Conservation (phyloP, 2,329 filamentous ascomycete species). For the Penicillium occitanis region DNA sequence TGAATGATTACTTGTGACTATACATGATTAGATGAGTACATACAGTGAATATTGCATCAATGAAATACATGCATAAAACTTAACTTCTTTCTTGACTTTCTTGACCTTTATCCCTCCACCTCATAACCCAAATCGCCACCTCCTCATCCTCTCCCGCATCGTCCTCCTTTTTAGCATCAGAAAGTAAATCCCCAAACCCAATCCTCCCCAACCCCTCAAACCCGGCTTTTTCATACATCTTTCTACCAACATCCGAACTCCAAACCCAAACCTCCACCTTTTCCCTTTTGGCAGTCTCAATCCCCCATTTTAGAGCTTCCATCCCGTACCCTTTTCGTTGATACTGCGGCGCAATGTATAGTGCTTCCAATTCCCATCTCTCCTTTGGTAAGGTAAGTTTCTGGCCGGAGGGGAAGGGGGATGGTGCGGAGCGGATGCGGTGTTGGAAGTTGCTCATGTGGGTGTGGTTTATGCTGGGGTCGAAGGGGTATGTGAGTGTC, state of each 20-base stretch:
- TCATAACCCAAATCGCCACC: slow-evolving; percentile 16
- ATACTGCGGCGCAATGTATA: slow-evolving; percentile 17
- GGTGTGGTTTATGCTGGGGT: slow-evolving; percentile 18
- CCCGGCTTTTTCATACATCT: slow-evolving; percentile 4
- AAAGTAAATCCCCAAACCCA: slow-evolving; percentile 11
- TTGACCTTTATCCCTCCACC: not conserved
- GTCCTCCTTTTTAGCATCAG: too few relatives aligned
- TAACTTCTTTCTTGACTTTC: too few relatives aligned
- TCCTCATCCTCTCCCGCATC: not conserved
- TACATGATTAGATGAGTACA: not conserved
- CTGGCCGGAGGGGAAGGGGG: not conserved
- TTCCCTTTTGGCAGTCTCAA: slow-evolving; percentile 8
- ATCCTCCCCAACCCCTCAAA: slow-evolving; percentile 17
- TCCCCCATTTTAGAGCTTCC: slow-evolving; percentile 11
- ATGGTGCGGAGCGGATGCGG: not conserved
- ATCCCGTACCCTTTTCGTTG: slow-evolving; percentile 16
- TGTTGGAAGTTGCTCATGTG: slow-evolving; percentile 13
- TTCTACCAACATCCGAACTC: slow-evolving; percentile 16
- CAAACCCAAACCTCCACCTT: slow-evolving; percentile 18
- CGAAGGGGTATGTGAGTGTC: slow-evolving; percentile 17
- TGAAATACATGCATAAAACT: not conserved
- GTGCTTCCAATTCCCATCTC: slow-evolving; percentile 20
- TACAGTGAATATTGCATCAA: not conserved
- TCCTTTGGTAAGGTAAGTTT: not conserved
- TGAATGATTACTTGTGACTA: not conserved